Evolutionary conservation across 192 early-diverging fungal species (phyloP).

Genomic region (Mortierella hygrophila): DNA sequence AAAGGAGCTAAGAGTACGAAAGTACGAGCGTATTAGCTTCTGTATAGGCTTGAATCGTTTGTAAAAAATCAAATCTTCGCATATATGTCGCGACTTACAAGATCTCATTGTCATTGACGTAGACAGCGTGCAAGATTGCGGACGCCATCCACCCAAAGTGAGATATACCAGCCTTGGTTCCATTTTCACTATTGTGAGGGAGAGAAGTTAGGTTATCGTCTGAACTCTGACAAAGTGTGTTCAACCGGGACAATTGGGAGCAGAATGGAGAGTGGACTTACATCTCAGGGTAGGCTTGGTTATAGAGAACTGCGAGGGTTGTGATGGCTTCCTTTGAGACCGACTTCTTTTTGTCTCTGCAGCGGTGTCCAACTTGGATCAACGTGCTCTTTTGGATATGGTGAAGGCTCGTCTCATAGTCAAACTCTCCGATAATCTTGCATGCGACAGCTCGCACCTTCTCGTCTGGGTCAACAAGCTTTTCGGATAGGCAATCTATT

Average conservation of each 20-base stretch:
- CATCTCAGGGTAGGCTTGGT: slow-evolving; percentile 79
- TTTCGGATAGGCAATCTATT: slow-evolving; percentile 51
- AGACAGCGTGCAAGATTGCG: slow-evolving; percentile 84
- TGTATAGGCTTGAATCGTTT: not conserved
- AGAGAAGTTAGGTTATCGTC: not conserved
- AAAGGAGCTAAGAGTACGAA: slow-evolving; percentile 47
- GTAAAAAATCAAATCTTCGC: not conserved
- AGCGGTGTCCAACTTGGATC: slow-evolving; percentile 77
- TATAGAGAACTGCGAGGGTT: slow-evolving; percentile 78
- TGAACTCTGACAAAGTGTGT: not conserved
- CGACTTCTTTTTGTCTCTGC: slow-evolving; percentile 85
- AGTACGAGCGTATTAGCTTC: not conserved
- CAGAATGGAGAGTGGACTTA: slow-evolving; percentile 51
- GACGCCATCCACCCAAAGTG: slow-evolving; percentile 90
- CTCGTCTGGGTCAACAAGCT: slow-evolving; percentile 92
- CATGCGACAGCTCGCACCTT: slow-evolving; percentile 86
- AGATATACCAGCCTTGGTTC: slow-evolving; percentile 60
- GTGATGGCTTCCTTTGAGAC: slow-evolving; percentile 78
- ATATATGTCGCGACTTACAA: slow-evolving; percentile 62
- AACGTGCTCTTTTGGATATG: slow-evolving; percentile 70
- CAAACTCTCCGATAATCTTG: slow-evolving; percentile 75
- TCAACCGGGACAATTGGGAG: not conserved
- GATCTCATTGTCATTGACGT: slow-evolving; percentile 86
- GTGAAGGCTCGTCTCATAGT: slow-evolving; percentile 68
- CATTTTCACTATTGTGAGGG: slow-evolving; percentile 53